Base-by-base conservation (phyloP, 768 basidiomycete genomes). In the Favolaschia claudopus region DNA sequence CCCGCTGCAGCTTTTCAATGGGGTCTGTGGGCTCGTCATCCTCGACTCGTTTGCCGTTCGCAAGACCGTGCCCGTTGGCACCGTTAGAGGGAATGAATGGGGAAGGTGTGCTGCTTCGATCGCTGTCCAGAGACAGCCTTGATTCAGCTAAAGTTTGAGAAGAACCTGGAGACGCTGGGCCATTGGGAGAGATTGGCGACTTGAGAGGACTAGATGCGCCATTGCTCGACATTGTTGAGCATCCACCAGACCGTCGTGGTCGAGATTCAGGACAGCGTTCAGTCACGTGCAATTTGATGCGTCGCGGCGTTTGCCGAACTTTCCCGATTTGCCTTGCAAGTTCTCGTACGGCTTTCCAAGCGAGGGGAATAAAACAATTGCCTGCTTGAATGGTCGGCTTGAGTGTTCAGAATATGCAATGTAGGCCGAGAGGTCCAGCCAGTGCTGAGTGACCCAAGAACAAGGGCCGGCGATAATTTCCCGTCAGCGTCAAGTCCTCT, bases 1-100 rank as follows among this genome's bases (percentile, higher is more conserved):
- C 93, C 47, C 81, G 78, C 72, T 92, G 87, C 6, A 97, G 79
- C 59, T 81, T 79, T 47, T 81, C 74, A 29, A 87, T 66, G 4
- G 85, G 82, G 68, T 89, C 86, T 39, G 78, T 69, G 33, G 68
- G 67, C 25, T 77, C 77, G 22, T 76, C 70, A 47, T 78, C 78
- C 9, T 73, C 72, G 28, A 69, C 65, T 33, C 70, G 68, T 37
- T 70, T 72, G 9, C 69, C 73, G 20, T 75, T 76, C 40, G 68
- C 39, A 32, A 60, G 33, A 22, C 47, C 43, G 56, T 73, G 67
- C 19, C 77, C 80, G 39, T 79, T 77, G 52, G 69, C 44, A 38
- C 76, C 78, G 62, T 78, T 81, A 36, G 68, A 55, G 37, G 65
- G 58, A 65, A 67, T 59, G 25, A 73, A 66, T 20, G 75, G 58